Conservation (phyloP, 2,329 filamentous ascomycete genomes). For the Coniochaeta sp. region DNA sequence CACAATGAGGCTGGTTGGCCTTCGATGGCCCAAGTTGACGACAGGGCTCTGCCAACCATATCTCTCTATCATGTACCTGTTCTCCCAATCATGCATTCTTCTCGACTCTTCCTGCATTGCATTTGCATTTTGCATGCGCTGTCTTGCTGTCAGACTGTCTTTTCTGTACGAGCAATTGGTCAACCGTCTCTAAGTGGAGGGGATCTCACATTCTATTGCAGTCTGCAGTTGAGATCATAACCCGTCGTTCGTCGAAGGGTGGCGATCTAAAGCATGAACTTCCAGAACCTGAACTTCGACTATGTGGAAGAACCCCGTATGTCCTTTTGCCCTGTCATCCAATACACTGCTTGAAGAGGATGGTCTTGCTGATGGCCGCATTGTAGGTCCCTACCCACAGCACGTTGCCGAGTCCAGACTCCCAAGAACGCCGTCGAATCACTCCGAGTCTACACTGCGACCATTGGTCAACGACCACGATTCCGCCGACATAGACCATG, state of each 20-base stretch:
- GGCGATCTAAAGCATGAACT: slow-evolving; percentile 26
- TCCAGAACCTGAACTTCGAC: slow-evolving; percentile 27
- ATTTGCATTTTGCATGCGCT: slow-evolving; percentile 16
- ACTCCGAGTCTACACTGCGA: slow-evolving; percentile 12
- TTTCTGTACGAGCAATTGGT: slow-evolving; percentile 28
- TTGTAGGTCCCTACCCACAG: slow-evolving; percentile 12
- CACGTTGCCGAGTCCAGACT: slow-evolving; percentile 5
- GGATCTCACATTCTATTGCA: slow-evolving; percentile 13
- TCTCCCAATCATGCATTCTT: slow-evolving; percentile 24
- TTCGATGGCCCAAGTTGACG: neutral
- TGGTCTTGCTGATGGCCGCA: slow-evolving; percentile 10
- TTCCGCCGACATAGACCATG: slow-evolving; percentile 12
- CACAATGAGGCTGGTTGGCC: neutral
- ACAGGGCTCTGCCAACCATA: slow-evolving; percentile 20
- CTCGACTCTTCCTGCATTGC: slow-evolving; percentile 22
- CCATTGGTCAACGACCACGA: slow-evolving; percentile 11
- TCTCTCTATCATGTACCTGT: slow-evolving; percentile 15
- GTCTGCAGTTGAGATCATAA: neutral
- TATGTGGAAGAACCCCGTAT: slow-evolving; percentile 30
- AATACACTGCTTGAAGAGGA: neutral
- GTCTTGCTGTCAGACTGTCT: too few relatives aligned
- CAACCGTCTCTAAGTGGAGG: slow-evolving; percentile 23
- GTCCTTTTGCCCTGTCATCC: slow-evolving; percentile 13
- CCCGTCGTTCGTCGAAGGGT: neutral
- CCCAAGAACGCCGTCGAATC: slow-evolving; percentile 15